These are phyloP conservation scores for Ceratobasidium papillatum DNA, from an alignment of 1,284 basidiomycete species.

Conservation along the genomic window DNA sequence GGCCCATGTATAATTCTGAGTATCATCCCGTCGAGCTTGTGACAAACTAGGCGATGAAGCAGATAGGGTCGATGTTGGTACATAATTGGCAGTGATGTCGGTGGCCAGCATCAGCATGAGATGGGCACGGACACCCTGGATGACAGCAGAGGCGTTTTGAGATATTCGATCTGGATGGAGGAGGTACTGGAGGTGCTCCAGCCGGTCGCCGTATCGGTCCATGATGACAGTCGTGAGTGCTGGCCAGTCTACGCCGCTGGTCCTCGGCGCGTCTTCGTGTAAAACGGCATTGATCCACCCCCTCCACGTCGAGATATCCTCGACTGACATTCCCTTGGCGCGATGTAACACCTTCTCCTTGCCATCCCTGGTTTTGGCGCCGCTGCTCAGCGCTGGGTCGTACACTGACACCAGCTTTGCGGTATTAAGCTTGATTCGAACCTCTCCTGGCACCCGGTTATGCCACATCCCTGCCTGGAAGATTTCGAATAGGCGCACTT, in stretches of 20 bases:
- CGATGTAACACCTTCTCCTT: constrained; percentile 53
- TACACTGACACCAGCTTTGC: constrained; percentile 57
- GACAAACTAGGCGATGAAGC: neutral
- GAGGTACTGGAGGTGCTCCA: constrained; percentile 56
- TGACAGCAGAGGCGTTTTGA: constrained; percentile 36
- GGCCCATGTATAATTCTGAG: constrained; percentile 4
- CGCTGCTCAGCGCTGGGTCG: constrained; percentile 54
- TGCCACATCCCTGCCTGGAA: constrained; percentile 56
- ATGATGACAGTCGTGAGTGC: constrained; percentile 55
- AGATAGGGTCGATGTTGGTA: neutral
- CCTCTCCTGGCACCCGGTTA: constrained; percentile 49
- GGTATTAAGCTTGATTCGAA: constrained; percentile 56
- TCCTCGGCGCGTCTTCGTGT: constrained; percentile 45
- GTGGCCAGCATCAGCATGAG: constrained; percentile 54
- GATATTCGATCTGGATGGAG: constrained; percentile 47
- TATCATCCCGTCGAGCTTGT: constrained; percentile 3
- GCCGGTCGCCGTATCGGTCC: constrained; percentile 56
- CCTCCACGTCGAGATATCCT: constrained; percentile 20
- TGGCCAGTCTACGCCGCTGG: constrained; percentile 59
- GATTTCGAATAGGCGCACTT: constrained; percentile 47
- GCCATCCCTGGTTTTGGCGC: constrained; percentile 50
- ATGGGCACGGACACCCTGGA: constrained; percentile 48
- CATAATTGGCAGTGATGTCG: constrained; percentile 50
- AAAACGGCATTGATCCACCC: constrained; percentile 44
- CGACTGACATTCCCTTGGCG: constrained; percentile 29